Evolutionary conservation across 768 basidiomycete genomes (phyloP), one percentile per base, ranked within the genome.

Genomic region (Coprinopsis cinerea): DNA sequence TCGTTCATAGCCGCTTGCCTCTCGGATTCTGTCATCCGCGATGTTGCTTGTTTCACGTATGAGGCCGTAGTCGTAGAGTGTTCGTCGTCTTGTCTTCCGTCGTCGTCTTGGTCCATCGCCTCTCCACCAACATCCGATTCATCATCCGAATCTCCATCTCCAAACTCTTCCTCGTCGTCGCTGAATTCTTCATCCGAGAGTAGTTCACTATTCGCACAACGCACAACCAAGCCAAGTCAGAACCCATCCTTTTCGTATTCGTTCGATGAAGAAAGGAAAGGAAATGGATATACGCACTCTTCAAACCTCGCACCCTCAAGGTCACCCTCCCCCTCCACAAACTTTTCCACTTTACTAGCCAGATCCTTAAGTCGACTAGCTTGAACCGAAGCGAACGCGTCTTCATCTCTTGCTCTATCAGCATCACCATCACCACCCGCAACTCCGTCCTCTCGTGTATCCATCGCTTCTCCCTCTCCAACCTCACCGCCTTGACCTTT

Each of bases 241-340:
- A n/a, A n/a, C n/a, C n/a, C n/a, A n/a, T n/a, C n/a, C n/a, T n/a
- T n/a, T n/a, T n/a, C n/a, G n/a, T n/a, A n/a, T n/a, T n/a, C n/a
- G n/a, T n/a, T n/a, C n/a, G n/a, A n/a, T n/a, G 27, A 23, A n/a
- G 24, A 37, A 43, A 22, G 48, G 28, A 48, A 47, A 42, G 39
- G 36, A 13, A 15, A 72, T 39, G n/a, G n/a, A n/a, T n/a, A n/a
- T 18, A 18, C 87, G 60, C 67, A 98, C 94, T 97, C 95, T 47
- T 84, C 82, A 59, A 99, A 95, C 54, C 74, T 68, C 0, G 92
- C 96, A 2, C 96, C 96, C 54, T 91, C 86, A 7, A 96, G 53
- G 52, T 89, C 86, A 1, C 96, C 96, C 61, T 94, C 69, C 2
- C 88, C 92, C 57, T 92, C 83, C 1, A 99, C 83, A 61, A 99